Evolutionary conservation across 495 filamentous ascomycete species (phyloP), one percentile per base, ranked within the genome.

Genomic region (Aspergillus asperescens): DNA sequence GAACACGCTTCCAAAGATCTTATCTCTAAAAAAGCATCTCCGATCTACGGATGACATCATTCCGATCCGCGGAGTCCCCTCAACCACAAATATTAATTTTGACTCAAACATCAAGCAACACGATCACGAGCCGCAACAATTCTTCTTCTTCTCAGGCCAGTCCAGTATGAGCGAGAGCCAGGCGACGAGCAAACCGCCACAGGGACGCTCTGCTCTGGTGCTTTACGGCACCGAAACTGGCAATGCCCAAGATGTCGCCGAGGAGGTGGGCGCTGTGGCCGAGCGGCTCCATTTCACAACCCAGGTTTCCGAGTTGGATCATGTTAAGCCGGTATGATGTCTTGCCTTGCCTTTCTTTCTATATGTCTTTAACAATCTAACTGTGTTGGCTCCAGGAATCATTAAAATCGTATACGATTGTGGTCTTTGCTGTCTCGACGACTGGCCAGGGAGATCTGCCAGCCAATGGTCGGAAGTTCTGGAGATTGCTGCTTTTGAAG

Each of bases 381-480:
- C 29, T 27, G 5, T 1, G 7, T 16, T 9, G 12, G 7, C 50
- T 16, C 8, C 44, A 83, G 79, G 67, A 70, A 19, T 56, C 62
- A 1, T 63, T 87, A 5, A 54, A 62, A 12, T 69, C 77, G 24
- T 76, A 81, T 41, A 79, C 79, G 0, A 60, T 96, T 20, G 78
- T 85, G 5, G 77, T 97, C 41, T 83, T 97, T 56, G 83, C 87
- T 43, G 71, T 90, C 9, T 95, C 92, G 0, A 97, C 94, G 0
- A 96, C 93, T 1, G 93, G 93, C 5, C 94, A 99, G 69, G 93
- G 93, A 7, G 90, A 97, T 53, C 68, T 99, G 54, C 92, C 94
- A 2, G 75, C 73, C 13, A 96, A 96, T 74, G 80, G 83, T 8
- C 74, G 80, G 31, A 71, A 69, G 12, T 92, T 97, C 60, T 99